Conservation (phyloP, 2,329 filamentous ascomycete species). For the Coleophoma eucalyptorum region DNA sequence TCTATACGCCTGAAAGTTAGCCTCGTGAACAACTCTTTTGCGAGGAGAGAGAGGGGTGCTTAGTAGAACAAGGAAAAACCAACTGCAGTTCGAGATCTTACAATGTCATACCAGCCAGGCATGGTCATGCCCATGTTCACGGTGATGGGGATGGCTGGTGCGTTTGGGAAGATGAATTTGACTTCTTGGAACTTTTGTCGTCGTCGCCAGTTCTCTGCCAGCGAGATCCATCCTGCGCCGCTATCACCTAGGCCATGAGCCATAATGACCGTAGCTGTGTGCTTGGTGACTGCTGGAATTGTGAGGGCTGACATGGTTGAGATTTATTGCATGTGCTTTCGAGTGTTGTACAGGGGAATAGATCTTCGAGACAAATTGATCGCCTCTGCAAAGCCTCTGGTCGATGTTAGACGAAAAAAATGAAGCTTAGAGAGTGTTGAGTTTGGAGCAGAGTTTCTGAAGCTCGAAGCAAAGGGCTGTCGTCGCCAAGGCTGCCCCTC, state of each 20-base stretch:
- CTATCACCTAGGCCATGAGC: slow-evolving; percentile 88
- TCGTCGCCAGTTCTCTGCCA: slow-evolving; percentile 84
- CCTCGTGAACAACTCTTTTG: too few species aligned
- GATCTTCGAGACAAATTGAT: too few species aligned
- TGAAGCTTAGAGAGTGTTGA: background rate
- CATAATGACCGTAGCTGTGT: slow-evolving; percentile 94
- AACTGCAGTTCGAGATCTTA: slow-evolving; percentile 34
- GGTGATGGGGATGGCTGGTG: slow-evolving; percentile 83
- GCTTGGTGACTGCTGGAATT: slow-evolving; percentile 74
- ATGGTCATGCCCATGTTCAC: slow-evolving; percentile 72
- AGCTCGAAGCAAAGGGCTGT: background rate
- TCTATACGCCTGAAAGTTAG: slow-evolving; percentile 19
- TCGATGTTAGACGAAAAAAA: too few species aligned
- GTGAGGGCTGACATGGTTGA: slow-evolving; percentile 47
- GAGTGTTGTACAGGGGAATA: background rate
- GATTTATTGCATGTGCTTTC: background rate
- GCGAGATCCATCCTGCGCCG: slow-evolving; percentile 72
- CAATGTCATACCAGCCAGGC: slow-evolving; percentile 87
- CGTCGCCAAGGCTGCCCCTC: background rate
- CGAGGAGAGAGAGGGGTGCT: too few species aligned
- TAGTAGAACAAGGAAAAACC: slow-evolving; percentile 7
- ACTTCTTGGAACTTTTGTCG: slow-evolving; percentile 81
- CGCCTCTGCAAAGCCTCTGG: too few species aligned
- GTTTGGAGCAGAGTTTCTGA: background rate
- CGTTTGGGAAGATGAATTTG: slow-evolving; percentile 92